Percentiles rank a stretch among this genome's conserved stretches.
Evolutionary conservation across 805 yeast species (phyloP).

Genomic region (Jamesozyma piceae): DNA sequence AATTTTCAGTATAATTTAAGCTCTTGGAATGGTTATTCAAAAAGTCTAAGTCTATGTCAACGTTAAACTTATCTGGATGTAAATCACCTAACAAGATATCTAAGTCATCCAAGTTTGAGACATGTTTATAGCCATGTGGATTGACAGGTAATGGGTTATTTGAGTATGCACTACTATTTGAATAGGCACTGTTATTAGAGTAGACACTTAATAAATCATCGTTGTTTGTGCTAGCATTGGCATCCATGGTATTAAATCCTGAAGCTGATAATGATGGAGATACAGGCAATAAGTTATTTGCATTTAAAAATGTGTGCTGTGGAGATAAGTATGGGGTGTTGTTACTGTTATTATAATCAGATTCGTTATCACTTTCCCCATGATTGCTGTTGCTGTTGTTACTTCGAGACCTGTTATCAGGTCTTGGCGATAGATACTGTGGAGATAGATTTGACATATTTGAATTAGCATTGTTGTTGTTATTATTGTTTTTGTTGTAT

Average conservation of each 20-base stretch:
- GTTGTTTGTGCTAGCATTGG: conserved; percentile 17
- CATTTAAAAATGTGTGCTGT: conserved; percentile 7
- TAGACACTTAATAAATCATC: conserved; percentile 26
- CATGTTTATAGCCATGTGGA: conserved; percentile 20
- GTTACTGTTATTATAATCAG: conserved; percentile 5
- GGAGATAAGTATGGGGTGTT: conserved; percentile 13
- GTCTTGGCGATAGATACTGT: neutral
- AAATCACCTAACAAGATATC: conserved; percentile 9
- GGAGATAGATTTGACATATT: neutral
- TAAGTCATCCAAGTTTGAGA: conserved; percentile 18
- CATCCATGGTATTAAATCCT: neutral
- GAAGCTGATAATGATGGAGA: conserved; percentile 14
- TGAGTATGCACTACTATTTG: conserved; percentile 9
- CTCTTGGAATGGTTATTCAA: neutral
- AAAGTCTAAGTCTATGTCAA: neutral
- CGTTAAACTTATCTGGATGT: neutral
- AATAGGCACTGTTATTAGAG: conserved; percentile 15
- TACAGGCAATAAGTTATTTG: conserved; percentile 9
- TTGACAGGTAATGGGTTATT: conserved; percentile 19
- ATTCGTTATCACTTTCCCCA: conserved; percentile 6
- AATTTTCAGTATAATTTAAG: neutral
- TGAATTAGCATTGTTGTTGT: neutral
- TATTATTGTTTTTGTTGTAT: neutral
- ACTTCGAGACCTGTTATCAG: neutral
- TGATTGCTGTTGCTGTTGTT: conserved; percentile 1